Conservation (phyloP, 495 filamentous ascomycete genomes). For the Penicillium psychrofluorescens region DNA sequence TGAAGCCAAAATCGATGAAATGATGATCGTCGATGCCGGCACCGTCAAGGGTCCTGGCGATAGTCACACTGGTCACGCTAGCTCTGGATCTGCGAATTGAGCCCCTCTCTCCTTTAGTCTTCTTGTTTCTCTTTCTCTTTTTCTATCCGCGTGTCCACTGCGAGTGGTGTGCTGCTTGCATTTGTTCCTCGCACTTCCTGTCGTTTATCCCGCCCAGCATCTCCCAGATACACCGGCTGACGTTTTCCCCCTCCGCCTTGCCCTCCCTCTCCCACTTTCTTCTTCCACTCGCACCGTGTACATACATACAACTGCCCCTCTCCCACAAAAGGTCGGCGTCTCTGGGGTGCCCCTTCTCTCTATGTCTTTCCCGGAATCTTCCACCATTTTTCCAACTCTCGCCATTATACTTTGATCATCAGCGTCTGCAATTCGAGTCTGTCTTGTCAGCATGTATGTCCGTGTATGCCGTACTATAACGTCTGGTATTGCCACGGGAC, state of each 20-base stretch:
- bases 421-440: no score
- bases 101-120: conserved; percentile 4
- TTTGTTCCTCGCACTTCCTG: neutral
- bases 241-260: no score
- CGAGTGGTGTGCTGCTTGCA: neutral
- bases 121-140: conserved; percentile 3
- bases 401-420: conserved; percentile 1
- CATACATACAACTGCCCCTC: conserved; percentile 23
- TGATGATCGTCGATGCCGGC: conserved; percentile 82
- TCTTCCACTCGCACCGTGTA: conserved; percentile 11
- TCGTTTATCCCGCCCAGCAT: no score
- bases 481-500: no score
- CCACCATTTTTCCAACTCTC: conserved; percentile 9
- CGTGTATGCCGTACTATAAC: no score
- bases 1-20: conserved; percentile 68
- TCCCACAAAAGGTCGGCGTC: conserved; percentile 20
- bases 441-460: no score
- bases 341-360: conserved; percentile 2
- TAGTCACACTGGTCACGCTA: neutral
- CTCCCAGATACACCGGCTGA: no score
- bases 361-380: conserved; percentile 16
- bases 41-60: conserved; percentile 37
- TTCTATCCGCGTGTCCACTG: conserved; percentile 5
- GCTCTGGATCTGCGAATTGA: no score
- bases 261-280: no score